Base-by-base conservation (phyloP, 2,329 filamentous ascomycete genomes). In the Epichloe gansuensis region DNA sequence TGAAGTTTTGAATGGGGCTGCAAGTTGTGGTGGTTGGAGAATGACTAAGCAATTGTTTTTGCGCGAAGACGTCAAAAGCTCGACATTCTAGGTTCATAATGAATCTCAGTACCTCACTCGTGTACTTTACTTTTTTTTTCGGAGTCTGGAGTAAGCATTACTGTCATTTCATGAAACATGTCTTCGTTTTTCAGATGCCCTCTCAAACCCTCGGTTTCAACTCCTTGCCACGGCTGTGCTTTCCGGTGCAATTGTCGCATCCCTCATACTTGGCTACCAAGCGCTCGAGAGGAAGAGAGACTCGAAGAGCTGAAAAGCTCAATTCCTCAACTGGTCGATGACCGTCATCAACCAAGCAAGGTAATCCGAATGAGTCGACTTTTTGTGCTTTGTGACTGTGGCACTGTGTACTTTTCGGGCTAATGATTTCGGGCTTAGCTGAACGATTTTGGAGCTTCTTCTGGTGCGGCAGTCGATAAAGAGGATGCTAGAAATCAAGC, bases 161-260 rank as follows among this genome's bases (percentile, higher is more conserved):
- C 31, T 35, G 31, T 51, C 25, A 60, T 61, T 58, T 35, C 38
- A 55, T 57, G 55, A 62, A 51, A 53, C 15, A 74, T 74, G 74
- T 61, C 72, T 43, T 73, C 73, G 34, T 67, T 75, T 38, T 31
- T 65, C 71, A 43, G 70, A 73, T 51, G 67, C 70, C 5, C 62
- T 74, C 42, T 67, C 70, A 41, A 75, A 69, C 60, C 68, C 74
- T 37, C 73, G 72, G 28, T 64, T 76, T 43, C 87, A 90, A 65
- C 72, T 93, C 38, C 77, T 82, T 17, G 79, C 83, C 3, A 89
- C 87, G 0, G 88, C 88, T 2, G 72, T 88, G 23, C 69, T 80
- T 13, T 85, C 81, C 0, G 82, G 81, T 17, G 76, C 75, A 8
- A 72, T 81, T 0, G 81, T 78, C 28, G 81, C 81, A 2, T 73